These are phyloP conservation scores for Debaryomycetaceae sp. DNA, from an alignment of 1,139 yeast species.

Conservation along the genomic window DNA sequence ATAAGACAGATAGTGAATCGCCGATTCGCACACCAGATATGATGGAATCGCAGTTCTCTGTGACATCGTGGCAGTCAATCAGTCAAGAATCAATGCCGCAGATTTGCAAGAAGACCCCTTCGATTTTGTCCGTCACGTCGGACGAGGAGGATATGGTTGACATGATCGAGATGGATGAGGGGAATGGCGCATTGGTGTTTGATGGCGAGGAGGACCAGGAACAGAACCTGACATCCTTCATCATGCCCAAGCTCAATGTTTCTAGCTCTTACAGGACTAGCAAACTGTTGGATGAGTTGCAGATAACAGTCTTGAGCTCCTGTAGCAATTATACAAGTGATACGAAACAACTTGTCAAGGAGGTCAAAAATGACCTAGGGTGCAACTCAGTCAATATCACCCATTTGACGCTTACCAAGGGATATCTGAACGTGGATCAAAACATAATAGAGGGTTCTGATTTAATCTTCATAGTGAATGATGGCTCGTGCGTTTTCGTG, in stretches of 20 bases:
- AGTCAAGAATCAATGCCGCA: constrained; percentile 9
- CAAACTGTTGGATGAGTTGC: constrained; percentile 6
- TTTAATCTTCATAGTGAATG: constrained; percentile 37
- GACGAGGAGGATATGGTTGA: constrained; percentile 23
- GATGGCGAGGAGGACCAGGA: constrained; percentile 43
- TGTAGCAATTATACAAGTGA: constrained; percentile 15
- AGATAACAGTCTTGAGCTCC: constrained; percentile 20
- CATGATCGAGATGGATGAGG: constrained; percentile 9
- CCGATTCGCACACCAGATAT: constrained; percentile 11
- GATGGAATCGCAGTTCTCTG: constrained; percentile 10
- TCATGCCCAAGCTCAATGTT: constrained; percentile 37
- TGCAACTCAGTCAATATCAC: constrained; percentile 12
- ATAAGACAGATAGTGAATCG: constrained; percentile 14
- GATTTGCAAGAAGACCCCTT: constrained; percentile 13
- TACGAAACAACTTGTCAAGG: constrained; percentile 17
- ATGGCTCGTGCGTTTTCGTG: constrained; percentile 32
- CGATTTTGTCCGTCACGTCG: constrained; percentile 22
- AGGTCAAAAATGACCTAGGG: constrained; percentile 12
- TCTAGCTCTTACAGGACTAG: constrained; percentile 11
- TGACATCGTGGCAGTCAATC: constrained; percentile 22
- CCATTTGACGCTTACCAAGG: constrained; percentile 13
- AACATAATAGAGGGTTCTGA: constrained; percentile 19
- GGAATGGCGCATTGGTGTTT: constrained; percentile 30
- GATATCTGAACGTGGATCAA: constrained; percentile 7
- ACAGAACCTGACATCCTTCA: constrained; percentile 23